Base-by-base conservation (phyloP, 2,329 filamentous ascomycete genomes). In the Alternaria burnsii region DNA sequence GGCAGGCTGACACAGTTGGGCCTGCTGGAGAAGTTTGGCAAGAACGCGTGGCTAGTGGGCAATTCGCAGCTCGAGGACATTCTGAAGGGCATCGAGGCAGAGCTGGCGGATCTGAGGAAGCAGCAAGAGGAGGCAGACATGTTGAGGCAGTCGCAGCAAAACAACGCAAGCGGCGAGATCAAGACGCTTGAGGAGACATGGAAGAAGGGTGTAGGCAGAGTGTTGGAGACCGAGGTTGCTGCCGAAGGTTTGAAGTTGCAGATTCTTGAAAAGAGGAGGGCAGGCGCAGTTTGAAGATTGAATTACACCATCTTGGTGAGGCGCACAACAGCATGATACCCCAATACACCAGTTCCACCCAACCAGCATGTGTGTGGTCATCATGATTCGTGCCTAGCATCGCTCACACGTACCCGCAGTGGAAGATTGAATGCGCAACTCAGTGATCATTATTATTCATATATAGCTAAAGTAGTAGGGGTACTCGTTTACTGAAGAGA, bases 1-100 rank as follows among this genome's bases (percentile, higher is more conserved):
- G 81, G 80, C 52, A 81, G 87, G 26, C 78, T 85, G 52, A 83
- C 85, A 43, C 88, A 89, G 78, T 86, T 97, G 18, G 82, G 84
- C 1, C 84, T 97, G n/a, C 86, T 97, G 20, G 91, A 95, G 71
- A 85, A 85, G 52, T 89, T 89, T 78, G 95, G 94, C 68, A 92
- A 92, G 80, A 97, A 97, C 78, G 90, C 92, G 10, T 98, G 95
- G 94, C 84, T 99, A 56, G 86, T 97, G 9, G 88, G 88, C 6
- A 99, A 99, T 78, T 87, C 89, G 70, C 88, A 91, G 68, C 79
- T 93, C 20, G 94, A 97, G 80, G 87, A 87, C 43, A 86, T 92
- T 42, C 79, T 96, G 52, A 84, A 85, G 52, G 78, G 78, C 12
- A 73, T 96, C 26, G 94, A 98, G 83, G 83, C 83, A 44, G 93